Conservation (phyloP, 805 yeast species). For the Komagataella kurtzmanii region DNA sequence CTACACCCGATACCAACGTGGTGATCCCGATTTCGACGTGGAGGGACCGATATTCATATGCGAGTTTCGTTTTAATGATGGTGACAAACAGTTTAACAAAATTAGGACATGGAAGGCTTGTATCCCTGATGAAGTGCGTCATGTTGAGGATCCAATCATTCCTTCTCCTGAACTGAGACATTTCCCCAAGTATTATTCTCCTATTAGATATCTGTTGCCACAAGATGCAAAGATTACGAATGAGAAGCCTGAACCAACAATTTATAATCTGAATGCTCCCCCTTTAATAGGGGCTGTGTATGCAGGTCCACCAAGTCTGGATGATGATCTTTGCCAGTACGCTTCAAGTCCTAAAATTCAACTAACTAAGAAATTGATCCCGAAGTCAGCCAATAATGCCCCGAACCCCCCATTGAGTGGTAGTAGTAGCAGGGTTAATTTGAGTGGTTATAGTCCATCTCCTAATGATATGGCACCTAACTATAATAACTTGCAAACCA, state of each 20-base stretch:
- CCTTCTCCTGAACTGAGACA: conserved; percentile 54
- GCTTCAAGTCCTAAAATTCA: conserved; percentile 10
- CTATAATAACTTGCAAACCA: background rate
- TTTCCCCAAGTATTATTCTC: conserved; percentile 70
- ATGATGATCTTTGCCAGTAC: conserved; percentile 77
- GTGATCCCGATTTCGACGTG: conserved; percentile 72
- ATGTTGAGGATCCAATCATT: conserved; percentile 65
- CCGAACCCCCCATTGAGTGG: background rate
- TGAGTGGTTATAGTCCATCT: background rate
- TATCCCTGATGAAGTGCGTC: conserved; percentile 91
- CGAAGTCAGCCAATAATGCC: background rate
- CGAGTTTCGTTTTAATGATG: conserved; percentile 88
- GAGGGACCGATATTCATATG: conserved; percentile 87
- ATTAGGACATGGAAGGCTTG: conserved; percentile 98
- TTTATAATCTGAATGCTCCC: conserved; percentile 78
- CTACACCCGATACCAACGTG: conserved; percentile 88
- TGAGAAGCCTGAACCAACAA: conserved; percentile 71
- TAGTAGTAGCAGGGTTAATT: background rate
- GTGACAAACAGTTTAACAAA: conserved; percentile 81
- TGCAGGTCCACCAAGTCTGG: conserved; percentile 55
- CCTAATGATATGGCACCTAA: background rate
- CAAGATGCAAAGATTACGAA: conserved; percentile 60
- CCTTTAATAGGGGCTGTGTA: conserved; percentile 92
- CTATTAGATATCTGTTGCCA: conserved; percentile 66
- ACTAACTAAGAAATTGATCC: background rate